phyloP scores from a whole-genome alignment of 2,329 filamentous ascomycete genomes.

The Nigrospora oryzae region DNA sequence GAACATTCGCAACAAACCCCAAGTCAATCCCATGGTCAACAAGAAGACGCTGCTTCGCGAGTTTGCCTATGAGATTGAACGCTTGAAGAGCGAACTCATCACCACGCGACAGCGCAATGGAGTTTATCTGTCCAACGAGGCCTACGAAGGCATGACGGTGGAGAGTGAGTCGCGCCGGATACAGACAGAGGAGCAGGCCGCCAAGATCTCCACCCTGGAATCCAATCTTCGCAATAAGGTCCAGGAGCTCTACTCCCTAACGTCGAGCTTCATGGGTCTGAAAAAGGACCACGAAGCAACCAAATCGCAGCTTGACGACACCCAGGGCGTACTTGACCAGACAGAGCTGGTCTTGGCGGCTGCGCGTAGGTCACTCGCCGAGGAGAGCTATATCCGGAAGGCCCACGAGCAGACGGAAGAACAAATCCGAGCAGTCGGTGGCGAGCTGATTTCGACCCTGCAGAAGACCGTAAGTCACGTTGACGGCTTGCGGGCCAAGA shows the following conservation, averaged over 20 bases:
- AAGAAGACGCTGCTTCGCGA: constrained; percentile 90
- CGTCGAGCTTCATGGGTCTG: constrained; percentile 76
- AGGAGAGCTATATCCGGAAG: constrained; percentile 71
- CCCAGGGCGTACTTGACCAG: constrained; percentile 73
- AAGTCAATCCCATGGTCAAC: constrained; percentile 83
- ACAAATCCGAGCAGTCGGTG: constrained; percentile 64
- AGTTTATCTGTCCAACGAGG: constrained; percentile 83
- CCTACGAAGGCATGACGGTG: constrained; percentile 83
- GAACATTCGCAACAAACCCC: constrained; percentile 97
- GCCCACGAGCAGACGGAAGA: constrained; percentile 82
- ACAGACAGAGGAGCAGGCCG: constrained; percentile 82
- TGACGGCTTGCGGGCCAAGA: constrained; percentile 74
- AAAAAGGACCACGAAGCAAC: constrained; percentile 86
- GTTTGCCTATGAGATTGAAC: constrained; percentile 88
- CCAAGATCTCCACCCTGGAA: constrained; percentile 89
- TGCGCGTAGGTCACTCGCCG: constrained; percentile 66
- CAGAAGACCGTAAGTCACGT: constrained; percentile 73
- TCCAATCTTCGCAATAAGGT: constrained; percentile 85
- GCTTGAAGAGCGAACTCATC: constrained; percentile 87
- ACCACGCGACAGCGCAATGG: constrained; percentile 89
- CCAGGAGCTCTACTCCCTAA: constrained; percentile 82
- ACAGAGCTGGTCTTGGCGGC: constrained; percentile 77
- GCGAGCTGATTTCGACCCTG: constrained; percentile 69
- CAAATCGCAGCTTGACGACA: constrained; percentile 63
- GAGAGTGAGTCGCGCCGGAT: constrained; percentile 90